These are phyloP conservation scores for Termitomyces sp. DNA, from an alignment of 768 basidiomycete genomes.

Conservation along the genomic window DNA sequence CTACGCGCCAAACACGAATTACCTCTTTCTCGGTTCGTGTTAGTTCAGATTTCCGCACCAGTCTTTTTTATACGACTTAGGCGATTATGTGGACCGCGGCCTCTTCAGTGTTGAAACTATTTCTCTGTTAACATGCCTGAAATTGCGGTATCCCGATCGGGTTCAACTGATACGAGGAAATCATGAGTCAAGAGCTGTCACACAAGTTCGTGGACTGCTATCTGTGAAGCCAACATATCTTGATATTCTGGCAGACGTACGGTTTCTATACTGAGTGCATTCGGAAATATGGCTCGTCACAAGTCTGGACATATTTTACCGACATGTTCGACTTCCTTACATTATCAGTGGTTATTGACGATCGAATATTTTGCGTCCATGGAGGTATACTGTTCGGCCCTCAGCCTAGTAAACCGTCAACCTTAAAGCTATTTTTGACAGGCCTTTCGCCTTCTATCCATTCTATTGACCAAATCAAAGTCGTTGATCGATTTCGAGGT, in stretches of 20 bases:
- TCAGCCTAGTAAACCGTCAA: constrained; percentile 6
- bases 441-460: constrained; percentile 97
- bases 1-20: constrained; percentile 94
- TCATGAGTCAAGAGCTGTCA: constrained; percentile 96
- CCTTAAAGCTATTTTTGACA: constrained; percentile 25
- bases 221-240: constrained; percentile 16
- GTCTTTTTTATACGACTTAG: constrained; percentile 35
- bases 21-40: constrained; percentile 88
- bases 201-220: constrained; percentile 64
- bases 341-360: constrained; percentile 95
- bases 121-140: constrained; percentile 92
- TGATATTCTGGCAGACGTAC: constrained; percentile 65
- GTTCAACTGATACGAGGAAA: constrained; percentile 97
- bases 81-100: constrained; percentile 97
- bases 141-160: constrained; percentile 93
- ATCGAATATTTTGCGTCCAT: constrained; percentile 98
- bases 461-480: constrained; percentile 99
- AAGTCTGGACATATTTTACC: constrained; percentile 99
- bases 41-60: neutral
- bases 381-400: constrained; percentile 56
- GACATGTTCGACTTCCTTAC: constrained; percentile 99
- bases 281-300: constrained; percentile 91
- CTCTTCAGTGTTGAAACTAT: constrained; percentile 99
- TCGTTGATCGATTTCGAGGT: constrained; percentile 98
- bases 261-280: constrained; percentile 99